Conservation (phyloP, 31 red algal species). For the Bonnemaisonia californica region DNA sequence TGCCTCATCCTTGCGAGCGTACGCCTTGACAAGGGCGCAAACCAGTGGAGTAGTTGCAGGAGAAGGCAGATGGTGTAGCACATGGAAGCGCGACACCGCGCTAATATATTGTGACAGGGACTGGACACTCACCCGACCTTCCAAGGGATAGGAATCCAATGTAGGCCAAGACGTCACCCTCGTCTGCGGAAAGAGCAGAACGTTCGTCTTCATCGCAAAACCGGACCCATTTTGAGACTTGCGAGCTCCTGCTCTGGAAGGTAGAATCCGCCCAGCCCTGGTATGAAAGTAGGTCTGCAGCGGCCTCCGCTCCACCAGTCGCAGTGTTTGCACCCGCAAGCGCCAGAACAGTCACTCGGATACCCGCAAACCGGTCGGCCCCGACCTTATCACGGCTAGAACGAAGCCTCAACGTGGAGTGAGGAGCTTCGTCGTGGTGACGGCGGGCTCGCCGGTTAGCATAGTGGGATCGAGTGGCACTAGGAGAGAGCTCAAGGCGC, state of each 20-base stretch:
- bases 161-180: constrained; percentile 22
- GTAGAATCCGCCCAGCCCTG: not conserved
- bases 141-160: constrained; percentile 32
- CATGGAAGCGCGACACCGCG: constrained; percentile 23
- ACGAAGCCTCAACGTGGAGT: not conserved
- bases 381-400: not conserved
- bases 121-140: constrained; percentile 7
- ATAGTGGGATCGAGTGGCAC: too few relatives aligned
- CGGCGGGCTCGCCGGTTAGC: not conserved
- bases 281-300: not conserved
- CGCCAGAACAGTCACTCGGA: not conserved
- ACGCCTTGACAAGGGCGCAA: not conserved
- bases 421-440: not conserved
- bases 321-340: not conserved
- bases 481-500: constrained; percentile 1
- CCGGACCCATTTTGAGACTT: constrained; percentile 17
- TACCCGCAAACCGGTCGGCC: not conserved
- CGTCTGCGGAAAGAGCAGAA: not conserved
- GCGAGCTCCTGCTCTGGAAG: constrained; percentile 1
- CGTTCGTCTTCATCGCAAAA: constrained; percentile 26
- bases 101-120: constrained; percentile 34
- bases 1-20: too few relatives aligned
- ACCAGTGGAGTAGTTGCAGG: constrained; percentile 23
- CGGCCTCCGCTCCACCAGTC: constrained; percentile 3
- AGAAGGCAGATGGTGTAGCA: constrained; percentile 25